Evolutionary conservation across 2,329 filamentous ascomycete species (phyloP).

Genomic region (Tolypocladium pustulatum): DNA sequence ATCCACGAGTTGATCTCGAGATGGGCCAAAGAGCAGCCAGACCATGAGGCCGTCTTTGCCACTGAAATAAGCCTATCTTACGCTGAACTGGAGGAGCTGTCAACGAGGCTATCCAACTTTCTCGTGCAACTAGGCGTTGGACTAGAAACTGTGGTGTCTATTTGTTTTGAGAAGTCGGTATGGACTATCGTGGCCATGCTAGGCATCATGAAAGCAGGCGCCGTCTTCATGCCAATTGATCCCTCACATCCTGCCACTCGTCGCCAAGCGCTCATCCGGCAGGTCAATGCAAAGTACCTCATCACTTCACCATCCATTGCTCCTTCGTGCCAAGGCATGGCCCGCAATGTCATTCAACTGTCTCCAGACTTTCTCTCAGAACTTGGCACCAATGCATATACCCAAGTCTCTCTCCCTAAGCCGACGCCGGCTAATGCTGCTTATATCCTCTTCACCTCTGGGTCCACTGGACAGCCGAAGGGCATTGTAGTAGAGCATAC

Average conservation of each 20-base stretch:
- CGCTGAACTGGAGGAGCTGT: no score
- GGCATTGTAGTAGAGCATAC: conserved; percentile 2
- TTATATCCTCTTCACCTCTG: conserved; percentile 1
- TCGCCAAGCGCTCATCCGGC: no score
- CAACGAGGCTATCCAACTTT: no score
- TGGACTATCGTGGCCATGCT: conserved; percentile 7
- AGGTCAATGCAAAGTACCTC: no score
- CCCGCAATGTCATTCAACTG: no score
- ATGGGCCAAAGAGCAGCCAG: conserved; percentile 19
- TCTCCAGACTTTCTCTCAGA: no score
- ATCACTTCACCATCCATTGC: no score
- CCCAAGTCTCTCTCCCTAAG: no score
- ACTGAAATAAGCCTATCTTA: no score
- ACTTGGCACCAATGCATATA: no score
- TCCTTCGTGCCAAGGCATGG: no score
- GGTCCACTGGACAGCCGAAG: background rate
- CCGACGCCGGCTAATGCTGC: no score
- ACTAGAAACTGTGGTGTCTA: background rate
- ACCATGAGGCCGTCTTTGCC: conserved; percentile 25
- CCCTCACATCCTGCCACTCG: background rate
- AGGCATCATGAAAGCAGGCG: conserved; percentile 7
- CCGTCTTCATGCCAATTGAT: background rate
- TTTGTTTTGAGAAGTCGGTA: background rate
- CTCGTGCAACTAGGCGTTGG: conserved; percentile 10
- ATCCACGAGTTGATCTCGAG: conserved; percentile 14